Conservation (phyloP, 805 yeast species). For the Lipomyces yamanashiensis region DNA sequence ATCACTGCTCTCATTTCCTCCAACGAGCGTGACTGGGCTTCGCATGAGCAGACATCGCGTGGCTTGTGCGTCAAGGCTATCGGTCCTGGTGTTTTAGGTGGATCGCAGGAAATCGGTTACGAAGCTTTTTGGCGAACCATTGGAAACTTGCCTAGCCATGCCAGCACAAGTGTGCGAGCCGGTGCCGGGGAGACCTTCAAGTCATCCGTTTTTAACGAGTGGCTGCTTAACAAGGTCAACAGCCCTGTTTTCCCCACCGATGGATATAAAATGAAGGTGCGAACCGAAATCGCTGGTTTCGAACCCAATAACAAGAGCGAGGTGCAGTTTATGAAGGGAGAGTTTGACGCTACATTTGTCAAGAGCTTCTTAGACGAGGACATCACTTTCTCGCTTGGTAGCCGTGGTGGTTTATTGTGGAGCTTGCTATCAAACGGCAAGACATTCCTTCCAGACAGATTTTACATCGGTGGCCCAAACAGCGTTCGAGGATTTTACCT, state of each 20-base stretch:
- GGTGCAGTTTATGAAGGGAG: conserved; percentile 44
- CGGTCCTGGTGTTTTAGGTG: conserved; percentile 57
- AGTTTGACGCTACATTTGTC: conserved; percentile 47
- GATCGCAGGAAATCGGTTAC: conserved; percentile 59
- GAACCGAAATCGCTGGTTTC: conserved; percentile 54
- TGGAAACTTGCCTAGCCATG: conserved; percentile 51
- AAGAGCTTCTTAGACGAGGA: conserved; percentile 45
- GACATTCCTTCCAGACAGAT: conserved; percentile 75
- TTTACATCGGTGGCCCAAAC: conserved; percentile 79
- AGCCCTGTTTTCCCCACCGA: conserved; percentile 51
- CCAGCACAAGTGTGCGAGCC: conserved; percentile 60
- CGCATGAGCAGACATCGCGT: conserved; percentile 58
- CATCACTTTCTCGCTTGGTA: conserved; percentile 56
- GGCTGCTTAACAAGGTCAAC: conserved; percentile 52
- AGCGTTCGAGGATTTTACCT: conserved; percentile 71
- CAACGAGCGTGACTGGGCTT: conserved; percentile 58
- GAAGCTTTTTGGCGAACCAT: conserved; percentile 63
- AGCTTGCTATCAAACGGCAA: conserved; percentile 45
- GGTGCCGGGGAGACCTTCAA: conserved; percentile 69
- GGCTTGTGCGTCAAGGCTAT: conserved; percentile 52
- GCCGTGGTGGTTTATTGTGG: conserved; percentile 61
- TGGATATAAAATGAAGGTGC: conserved; percentile 52
- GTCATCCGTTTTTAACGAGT: conserved; percentile 54
- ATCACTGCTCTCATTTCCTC: conserved; percentile 55
- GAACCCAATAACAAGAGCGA: conserved; percentile 36